Evolutionary conservation across 31 red algal species (phyloP).

Genomic region (Endocladia muricata): DNA sequence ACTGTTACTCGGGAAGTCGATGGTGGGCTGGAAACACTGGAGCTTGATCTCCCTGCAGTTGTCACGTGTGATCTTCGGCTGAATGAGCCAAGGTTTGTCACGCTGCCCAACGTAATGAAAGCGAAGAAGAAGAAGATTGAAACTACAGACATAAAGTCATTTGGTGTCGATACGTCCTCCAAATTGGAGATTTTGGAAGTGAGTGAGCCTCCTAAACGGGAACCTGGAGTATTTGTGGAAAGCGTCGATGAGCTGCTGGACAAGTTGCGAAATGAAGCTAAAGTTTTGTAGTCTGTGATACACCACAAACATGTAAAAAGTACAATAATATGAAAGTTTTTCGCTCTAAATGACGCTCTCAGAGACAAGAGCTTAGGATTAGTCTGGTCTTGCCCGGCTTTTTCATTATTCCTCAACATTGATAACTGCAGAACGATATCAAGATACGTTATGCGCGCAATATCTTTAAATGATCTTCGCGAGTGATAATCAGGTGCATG

Average conservation of each 20-base stretch:
- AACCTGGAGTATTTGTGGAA: constrained; percentile 50
- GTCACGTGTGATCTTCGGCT: constrained; percentile 93
- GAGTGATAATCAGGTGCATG: too few relatives aligned
- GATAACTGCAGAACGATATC: too few relatives aligned
- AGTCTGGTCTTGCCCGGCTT: too few relatives aligned
- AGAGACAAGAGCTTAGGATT: too few relatives aligned
- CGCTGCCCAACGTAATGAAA: constrained; percentile 94
- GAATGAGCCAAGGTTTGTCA: constrained; percentile 89
- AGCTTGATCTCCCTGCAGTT: constrained; percentile 66
- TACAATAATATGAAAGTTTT: too few relatives aligned
- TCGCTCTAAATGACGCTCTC: too few relatives aligned
- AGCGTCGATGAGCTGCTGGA: constrained; percentile 80
- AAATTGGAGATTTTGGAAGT: constrained; percentile 52
- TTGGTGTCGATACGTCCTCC: constrained; percentile 63
- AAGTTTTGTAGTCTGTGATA: constrained; percentile 29
- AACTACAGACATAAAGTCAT: constrained; percentile 32
- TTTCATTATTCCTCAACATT: too few relatives aligned
- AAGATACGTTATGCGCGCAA: too few relatives aligned
- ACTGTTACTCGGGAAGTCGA: constrained; percentile 90
- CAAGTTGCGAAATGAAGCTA: constrained; percentile 52
- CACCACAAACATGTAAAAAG: too few relatives aligned
- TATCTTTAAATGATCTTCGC: too few relatives aligned
- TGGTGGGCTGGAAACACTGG: constrained; percentile 84
- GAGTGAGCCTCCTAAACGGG: constrained; percentile 76
- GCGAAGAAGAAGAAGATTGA: constrained; percentile 96